Percentiles rank a stretch among this genome's conserved stretches.
phyloP scores from a whole-genome alignment of 2,329 filamentous ascomycete species.

The Periconia digitata region DNA sequence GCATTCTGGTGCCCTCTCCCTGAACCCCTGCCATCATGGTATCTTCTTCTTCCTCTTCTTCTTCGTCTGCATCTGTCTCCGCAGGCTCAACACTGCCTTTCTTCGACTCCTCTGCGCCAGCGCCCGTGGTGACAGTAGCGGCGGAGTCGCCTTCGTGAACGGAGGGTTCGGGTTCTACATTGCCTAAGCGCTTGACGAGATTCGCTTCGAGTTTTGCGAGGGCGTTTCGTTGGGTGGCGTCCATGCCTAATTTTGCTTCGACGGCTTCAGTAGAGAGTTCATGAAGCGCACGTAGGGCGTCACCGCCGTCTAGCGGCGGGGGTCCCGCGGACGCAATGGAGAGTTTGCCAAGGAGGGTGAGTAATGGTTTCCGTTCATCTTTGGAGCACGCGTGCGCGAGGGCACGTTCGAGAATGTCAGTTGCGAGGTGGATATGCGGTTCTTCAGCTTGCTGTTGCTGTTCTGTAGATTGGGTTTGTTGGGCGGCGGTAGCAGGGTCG shows the following conservation, averaged over 20 bases:
- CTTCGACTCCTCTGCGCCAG: conserved; percentile 10
- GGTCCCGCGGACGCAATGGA: conserved; percentile 65
- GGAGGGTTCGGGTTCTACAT: conserved; percentile 29
- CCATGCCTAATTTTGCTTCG: conserved; percentile 53
- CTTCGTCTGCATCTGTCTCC: conserved; percentile 27
- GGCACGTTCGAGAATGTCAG: conserved; percentile 74
- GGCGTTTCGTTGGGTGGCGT: conserved; percentile 55
- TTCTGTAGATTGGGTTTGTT: too few species aligned
- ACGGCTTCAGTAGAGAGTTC: conserved; percentile 51
- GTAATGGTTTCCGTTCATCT: conserved; percentile 75
- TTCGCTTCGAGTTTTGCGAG: conserved; percentile 56
- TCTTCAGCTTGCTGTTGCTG: conserved; percentile 70
- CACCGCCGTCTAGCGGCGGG: conserved; percentile 13
- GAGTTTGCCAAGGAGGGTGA: conserved; percentile 74
- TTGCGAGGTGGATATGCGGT: conserved; percentile 77
- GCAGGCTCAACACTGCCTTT: conserved; percentile 10
- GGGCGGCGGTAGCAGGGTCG: too few species aligned
- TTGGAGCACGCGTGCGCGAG: conserved; percentile 65
- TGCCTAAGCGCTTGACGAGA: conserved; percentile 56
- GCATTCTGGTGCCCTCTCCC: conserved; percentile 38
- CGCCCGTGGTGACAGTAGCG: conserved; percentile 22
- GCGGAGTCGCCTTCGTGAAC: too few species aligned
- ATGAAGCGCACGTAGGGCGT: conserved; percentile 39
- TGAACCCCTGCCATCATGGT: conserved; percentile 38
- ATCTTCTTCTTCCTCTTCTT: conserved; percentile 29